Percentiles rank a stretch among this genome's conserved stretches.
Evolutionary conservation across 306 rosid species (phyloP).

Genomic region (Adenanthera pavonina): DNA sequence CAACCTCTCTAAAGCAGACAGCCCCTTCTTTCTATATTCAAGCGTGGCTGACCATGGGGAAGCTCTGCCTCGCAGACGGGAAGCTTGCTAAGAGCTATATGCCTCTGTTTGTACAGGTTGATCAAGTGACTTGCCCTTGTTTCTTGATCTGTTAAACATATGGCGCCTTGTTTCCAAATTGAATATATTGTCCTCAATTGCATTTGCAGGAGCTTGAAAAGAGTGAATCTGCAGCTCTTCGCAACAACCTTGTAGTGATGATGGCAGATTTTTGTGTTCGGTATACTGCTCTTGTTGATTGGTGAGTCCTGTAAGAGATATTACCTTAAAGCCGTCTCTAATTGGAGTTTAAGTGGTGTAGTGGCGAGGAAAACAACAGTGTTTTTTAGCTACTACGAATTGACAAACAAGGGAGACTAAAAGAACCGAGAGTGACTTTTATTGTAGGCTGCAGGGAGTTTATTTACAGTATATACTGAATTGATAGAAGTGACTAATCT

Average conservation of each 20-base stretch:
- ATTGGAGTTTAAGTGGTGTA: not conserved
- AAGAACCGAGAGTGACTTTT: conserved; percentile 16
- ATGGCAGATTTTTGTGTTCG: conserved; percentile 97
- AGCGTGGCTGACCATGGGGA: conserved; percentile 93
- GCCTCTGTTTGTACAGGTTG: conserved; percentile 89
- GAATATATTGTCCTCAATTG: conserved; percentile 19
- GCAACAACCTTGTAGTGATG: conserved; percentile 84
- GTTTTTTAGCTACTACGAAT: not conserved
- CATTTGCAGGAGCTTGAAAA: conserved; percentile 79
- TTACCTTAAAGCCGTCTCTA: conserved; percentile 17
- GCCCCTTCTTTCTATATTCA: conserved; percentile 84
- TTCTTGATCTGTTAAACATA: conserved; percentile 27
- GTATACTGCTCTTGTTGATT: conserved; percentile 92
- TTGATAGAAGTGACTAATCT: not conserved
- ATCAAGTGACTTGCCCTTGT: conserved; percentile 26
- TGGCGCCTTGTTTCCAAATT: conserved; percentile 18
- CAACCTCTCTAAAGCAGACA: conserved; percentile 56
- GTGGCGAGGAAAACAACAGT: not conserved
- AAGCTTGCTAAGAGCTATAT: conserved; percentile 87
- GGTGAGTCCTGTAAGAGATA: conserved; percentile 60
- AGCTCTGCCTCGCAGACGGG: conserved; percentile 92
- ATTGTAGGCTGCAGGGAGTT: conserved; percentile 6
- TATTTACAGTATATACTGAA: conserved; percentile 20
- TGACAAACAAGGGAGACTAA: conserved; percentile 1
- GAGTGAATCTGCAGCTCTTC: conserved; percentile 81